These are phyloP conservation scores for Daldinia sp. DNA, from an alignment of 2,329 filamentous ascomycete genomes.

Conservation along the genomic window DNA sequence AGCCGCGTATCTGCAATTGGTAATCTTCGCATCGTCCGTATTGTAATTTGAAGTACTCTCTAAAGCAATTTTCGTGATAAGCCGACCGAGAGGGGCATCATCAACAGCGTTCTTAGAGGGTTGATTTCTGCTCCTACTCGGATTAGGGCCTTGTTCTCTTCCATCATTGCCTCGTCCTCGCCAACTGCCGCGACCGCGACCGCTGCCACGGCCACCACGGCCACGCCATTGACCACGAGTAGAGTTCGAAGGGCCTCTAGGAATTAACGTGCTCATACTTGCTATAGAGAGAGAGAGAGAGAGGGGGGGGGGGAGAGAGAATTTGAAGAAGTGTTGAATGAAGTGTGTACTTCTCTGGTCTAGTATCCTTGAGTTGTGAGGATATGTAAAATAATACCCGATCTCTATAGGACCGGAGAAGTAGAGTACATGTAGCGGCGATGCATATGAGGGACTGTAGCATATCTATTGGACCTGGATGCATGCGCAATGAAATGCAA, in stretches of 20 bases:
- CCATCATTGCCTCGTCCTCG: constrained; percentile 9
- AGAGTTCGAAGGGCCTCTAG: constrained; percentile 18
- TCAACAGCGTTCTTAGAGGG: not conserved
- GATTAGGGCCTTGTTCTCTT: constrained; percentile 9
- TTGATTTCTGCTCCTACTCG: constrained; percentile 6
- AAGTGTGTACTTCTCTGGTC: not conserved
- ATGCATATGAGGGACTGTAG: constrained; percentile 2
- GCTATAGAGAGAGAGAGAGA: not conserved
- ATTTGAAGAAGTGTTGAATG: not conserved
- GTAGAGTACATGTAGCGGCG: constrained; percentile 11
- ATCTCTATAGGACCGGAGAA: not conserved
- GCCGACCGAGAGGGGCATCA: constrained; percentile 34
- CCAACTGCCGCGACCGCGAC: constrained; percentile 2
- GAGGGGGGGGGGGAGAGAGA: no score
- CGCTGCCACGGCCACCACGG: constrained; percentile 1
- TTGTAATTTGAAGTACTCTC: constrained; percentile 16
- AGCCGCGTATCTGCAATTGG: constrained; percentile 40
- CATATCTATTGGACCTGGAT: constrained; percentile 6
- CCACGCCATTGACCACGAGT: constrained; percentile 21
- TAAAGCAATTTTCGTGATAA: constrained; percentile 38
- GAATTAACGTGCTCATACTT: constrained; percentile 25
- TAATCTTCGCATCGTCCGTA: constrained; percentile 39
- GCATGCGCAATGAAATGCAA: constrained; percentile 21
- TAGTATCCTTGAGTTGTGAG: not conserved
- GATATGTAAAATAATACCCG: not conserved